Evolutionary conservation across 2,329 filamentous ascomycete species (phyloP), one percentile per base, ranked within the genome.

Genomic region (Aureobasidium uvarum): DNA sequence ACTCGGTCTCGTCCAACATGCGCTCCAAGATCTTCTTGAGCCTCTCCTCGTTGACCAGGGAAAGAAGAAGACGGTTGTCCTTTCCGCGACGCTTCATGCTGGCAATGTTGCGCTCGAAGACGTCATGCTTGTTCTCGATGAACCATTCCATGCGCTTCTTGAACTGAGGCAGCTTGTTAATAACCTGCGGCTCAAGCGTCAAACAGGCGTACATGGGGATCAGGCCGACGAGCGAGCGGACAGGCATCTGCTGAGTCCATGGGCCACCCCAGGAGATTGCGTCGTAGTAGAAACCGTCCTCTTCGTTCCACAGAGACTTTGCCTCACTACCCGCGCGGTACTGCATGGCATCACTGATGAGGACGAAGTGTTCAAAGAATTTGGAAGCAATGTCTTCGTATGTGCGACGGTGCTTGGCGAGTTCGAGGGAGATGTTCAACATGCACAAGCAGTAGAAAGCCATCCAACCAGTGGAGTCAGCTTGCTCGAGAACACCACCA

Each of bases 401-500:
- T 66, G 89, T 96, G 46, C 93, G 89, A 52, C 95, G 89, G 76
- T 97, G 92, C 80, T 98, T 98, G 66, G 94, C 93, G 70, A 98
- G 84, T 79, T 98, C 95, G 14, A 98, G 84, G 16, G 93, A 89
- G 73, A 98, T 98, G 79, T 98, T 98, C 73, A 98, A 84, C 94
- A 98, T 98, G 79, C 88, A 92, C 68, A 98, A 80, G 73, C 90
- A 96, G 81, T 96, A 98, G 77, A 98, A 98, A 11, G 91, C 94
- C 94, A 98, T 98, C 94, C 94, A 98, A 38, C 94, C 94, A 11
- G 94, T 98, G 75, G 92, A 96, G 81, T 98, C 94, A 20, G 95
- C 95, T 79, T 98, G 94, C 77, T 98, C 94, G 10, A 98, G 85
- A 2, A 92, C 89, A 78, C 95, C 94, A 38, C 94, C 94, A 0